Evolutionary conservation across 2,329 filamentous ascomycete species (phyloP), one percentile per base, ranked within the genome.

Genomic region (Fusarium virguliforme): DNA sequence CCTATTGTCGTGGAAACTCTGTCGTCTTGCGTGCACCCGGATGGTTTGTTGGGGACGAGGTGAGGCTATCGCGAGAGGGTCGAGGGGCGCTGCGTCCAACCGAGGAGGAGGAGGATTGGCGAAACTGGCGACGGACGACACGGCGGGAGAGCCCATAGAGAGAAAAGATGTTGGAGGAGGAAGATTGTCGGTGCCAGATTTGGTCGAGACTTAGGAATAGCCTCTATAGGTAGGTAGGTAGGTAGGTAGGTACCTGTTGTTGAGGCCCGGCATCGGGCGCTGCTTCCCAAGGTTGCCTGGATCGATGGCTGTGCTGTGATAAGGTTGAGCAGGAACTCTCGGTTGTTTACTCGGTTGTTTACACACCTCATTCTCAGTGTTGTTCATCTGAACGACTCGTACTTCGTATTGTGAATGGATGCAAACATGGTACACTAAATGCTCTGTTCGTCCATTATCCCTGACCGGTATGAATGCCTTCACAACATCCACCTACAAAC

Each of bases 391-490:
- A 50, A 48, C 41, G 67, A 53, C 55, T 56, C 53, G 8, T 3
- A 18, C 24, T 18, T 43, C 28, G 12, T 38, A 13, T 59, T 30
- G 15, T 48, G 43, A 9, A 50, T 30, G 26, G 43, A 50, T 30
- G 22, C 30, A 59, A 32, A 38, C 35, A 24, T 38, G 10, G 9
- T n/a, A 12, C 24, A 30, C 53, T 43, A 30, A 50, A 50, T 30
- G 43, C n/a, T 18, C 24, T 41, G 28, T 54, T 37, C 35, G 22
- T 43, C 37, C 48, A 43, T 46, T 43, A 46, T 40, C 13, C 9
- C 57, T n/a, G 13, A 9, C 62, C 50, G 40, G 22, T 57, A 62
- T 53, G 18, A 32, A 70, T 60, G 61, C 60, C 50, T 60, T 54
- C 43, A 68, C 59, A 54, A 30, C 43, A 30, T 34, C 43, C 46